Conservation (phyloP, 1,284 basidiomycete genomes). For the Somion occarium region DNA sequence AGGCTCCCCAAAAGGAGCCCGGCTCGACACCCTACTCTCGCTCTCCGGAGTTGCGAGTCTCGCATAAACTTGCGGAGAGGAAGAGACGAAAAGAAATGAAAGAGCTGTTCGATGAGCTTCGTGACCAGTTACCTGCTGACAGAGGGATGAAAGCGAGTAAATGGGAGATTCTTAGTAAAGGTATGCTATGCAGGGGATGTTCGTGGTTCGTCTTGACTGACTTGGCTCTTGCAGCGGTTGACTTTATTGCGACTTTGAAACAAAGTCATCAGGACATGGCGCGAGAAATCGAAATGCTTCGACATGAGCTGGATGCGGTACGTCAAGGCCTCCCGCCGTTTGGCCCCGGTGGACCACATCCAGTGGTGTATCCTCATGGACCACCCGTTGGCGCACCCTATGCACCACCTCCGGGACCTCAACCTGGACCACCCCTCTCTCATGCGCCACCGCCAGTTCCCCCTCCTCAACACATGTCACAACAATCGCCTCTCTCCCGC, state of each 20-base stretch:
- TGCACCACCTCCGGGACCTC: conserved; percentile 30
- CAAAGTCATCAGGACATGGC: conserved; percentile 69
- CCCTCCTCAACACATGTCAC: conserved; percentile 29
- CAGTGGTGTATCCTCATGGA: conserved; percentile 50
- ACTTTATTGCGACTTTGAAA: conserved; percentile 79
- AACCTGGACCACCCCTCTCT: conserved; percentile 36
- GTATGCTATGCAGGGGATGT: no score
- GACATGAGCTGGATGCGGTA: conserved; percentile 66
- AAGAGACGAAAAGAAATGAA: conserved; percentile 98
- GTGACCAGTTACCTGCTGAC: conserved; percentile 87
- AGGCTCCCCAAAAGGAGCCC: conserved; percentile 35
- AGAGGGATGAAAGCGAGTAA: conserved; percentile 93
- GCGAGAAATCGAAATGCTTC: conserved; percentile 72
- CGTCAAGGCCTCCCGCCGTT: conserved; percentile 52
- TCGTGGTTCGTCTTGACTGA: no score
- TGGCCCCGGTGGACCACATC: conserved; percentile 42
- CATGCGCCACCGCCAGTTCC: conserved; percentile 35
- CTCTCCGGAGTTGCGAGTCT: conserved; percentile 88
- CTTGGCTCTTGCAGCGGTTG: conserved; percentile 63
- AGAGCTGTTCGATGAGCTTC: conserved; percentile 90
- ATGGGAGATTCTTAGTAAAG: conserved; percentile 95
- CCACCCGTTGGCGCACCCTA: conserved; percentile 27
- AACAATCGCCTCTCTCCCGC: conserved; percentile 28
- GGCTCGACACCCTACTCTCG: conserved; percentile 84
- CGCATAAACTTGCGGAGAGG: conserved; percentile 91